Conservation (phyloP, 208 protist genomes). For the Strigomonas oncopelti region DNA sequence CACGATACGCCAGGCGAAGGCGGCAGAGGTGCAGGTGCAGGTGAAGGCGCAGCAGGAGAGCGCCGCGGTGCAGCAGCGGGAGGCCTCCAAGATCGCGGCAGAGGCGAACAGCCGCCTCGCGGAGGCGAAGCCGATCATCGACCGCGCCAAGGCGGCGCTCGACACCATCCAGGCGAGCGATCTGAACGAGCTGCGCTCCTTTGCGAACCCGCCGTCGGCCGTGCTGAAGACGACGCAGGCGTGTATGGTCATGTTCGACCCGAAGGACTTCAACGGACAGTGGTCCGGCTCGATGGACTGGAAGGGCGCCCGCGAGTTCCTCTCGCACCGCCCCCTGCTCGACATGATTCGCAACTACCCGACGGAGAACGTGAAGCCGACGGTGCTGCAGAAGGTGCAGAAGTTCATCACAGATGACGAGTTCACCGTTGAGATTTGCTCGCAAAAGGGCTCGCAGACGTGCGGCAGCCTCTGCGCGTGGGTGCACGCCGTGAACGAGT, state of each 20-base stretch:
- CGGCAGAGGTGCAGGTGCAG: constrained; percentile 82
- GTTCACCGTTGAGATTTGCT: constrained; percentile 92
- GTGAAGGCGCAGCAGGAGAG: constrained; percentile 89
- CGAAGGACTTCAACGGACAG: constrained; percentile 79
- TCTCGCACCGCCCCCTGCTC: constrained; percentile 91
- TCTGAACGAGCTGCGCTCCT: constrained; percentile 94
- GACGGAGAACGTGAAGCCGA: constrained; percentile 93
- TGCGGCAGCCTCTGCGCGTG: constrained; percentile 95
- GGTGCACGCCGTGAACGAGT: constrained; percentile 95
- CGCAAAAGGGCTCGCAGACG: constrained; percentile 90
- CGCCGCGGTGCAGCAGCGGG: constrained; percentile 79
- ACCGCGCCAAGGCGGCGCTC: constrained; percentile 89
- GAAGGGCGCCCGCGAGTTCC: constrained; percentile 88
- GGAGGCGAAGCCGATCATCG: constrained; percentile 92
- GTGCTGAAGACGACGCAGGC: constrained; percentile 95
- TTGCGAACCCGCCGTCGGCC: constrained; percentile 91
- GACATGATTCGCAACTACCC: constrained; percentile 92
- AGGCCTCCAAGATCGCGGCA: constrained; percentile 81
- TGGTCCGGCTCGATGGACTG: constrained; percentile 88
- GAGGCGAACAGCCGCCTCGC: constrained; percentile 90
- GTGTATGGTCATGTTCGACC: constrained; percentile 96
- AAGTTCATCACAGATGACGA: constrained; percentile 94
- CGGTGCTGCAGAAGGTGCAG: constrained; percentile 85
- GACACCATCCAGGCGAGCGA: constrained; percentile 92
- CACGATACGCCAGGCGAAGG: constrained; percentile 80